Base-by-base conservation (phyloP, 352 stramenopile genomes). In the Globisporangium middletonii region DNA sequence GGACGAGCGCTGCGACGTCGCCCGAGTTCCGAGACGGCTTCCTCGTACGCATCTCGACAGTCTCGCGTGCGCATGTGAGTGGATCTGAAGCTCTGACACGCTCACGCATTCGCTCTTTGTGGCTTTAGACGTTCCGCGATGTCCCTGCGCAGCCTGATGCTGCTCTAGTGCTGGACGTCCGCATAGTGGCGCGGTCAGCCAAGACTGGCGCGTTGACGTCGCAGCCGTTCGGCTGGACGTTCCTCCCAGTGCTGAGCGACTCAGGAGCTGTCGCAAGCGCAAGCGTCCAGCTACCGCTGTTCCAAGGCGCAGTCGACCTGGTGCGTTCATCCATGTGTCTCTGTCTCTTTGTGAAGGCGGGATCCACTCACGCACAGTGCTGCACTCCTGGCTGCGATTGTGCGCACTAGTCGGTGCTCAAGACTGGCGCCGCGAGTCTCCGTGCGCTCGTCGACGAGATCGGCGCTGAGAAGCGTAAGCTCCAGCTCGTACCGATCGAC, bases 11-110 rank as follows among this genome's bases (percentile, higher is more conserved):
- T 0, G 71, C 84, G 16, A 68, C 65, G 0, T 85, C 69, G 2
- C 74, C 75, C 1, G 75, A 86, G 46, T 90, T 89, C 50, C 53
- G 44, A 23, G 79, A 89, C 35, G 83, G 79, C 23, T 89, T 72
- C 30, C 56, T 77, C 54, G 83, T 88, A 48, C 35, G 60, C 3
- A 23, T 23, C 45, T 3, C 33, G 1, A 28, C 48, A 26, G n/a
- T n/a, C n/a, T n/a, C n/a, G n/a, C n/a, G n/a, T n/a, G n/a, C n/a
- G n/a, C n/a, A n/a, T n/a, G n/a, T n/a, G n/a, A n/a, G n/a, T n/a
- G n/a, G n/a, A n/a, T n/a, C n/a, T n/a, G n/a, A n/a, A n/a, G n/a
- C n/a, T n/a, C n/a, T n/a, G n/a, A n/a, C n/a, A n/a, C n/a, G n/a
- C n/a, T n/a, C n/a, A n/a, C n/a, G n/a, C n/a, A n/a, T n/a, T n/a